A percentile compares a stretch with the other conserved stretches of the same genome.
These are phyloP conservation scores for Scheffersomyces coipomensis DNA, from an alignment of 805 yeast genomes.

Conservation along the genomic window DNA sequence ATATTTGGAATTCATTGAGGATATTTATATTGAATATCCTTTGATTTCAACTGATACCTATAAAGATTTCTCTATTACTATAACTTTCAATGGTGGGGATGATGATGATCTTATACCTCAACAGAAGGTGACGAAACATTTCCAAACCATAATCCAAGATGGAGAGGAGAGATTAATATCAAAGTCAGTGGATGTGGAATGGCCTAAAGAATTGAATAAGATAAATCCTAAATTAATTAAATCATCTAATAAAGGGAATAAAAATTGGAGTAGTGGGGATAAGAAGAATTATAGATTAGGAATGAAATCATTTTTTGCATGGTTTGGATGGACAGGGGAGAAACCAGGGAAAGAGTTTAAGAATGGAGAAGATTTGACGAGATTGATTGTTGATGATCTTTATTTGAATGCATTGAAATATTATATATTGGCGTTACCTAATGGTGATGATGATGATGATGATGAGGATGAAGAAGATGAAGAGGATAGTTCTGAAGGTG, in stretches of 20 bases:
- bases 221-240: constrained; percentile 56
- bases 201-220: constrained; percentile 66
- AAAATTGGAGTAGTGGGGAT: constrained; percentile 45
- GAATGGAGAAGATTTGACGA: constrained; percentile 75
- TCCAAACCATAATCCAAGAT: constrained; percentile 46
- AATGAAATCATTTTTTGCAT: constrained; percentile 82
- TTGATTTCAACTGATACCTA: constrained; percentile 17
- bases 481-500: constrained; percentile 44
- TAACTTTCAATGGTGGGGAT: constrained; percentile 49
- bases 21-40: constrained; percentile 58
- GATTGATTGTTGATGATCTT: constrained; percentile 71
- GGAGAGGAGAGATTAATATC: constrained; percentile 60
- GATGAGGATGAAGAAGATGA: constrained; percentile 44
- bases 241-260: constrained; percentile 22
- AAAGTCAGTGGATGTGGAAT: constrained; percentile 51
- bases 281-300: constrained; percentile 65
- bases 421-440: constrained; percentile 72
- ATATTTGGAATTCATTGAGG: constrained; percentile 64
- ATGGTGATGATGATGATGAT: constrained; percentile 52
- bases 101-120: constrained; percentile 47
- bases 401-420: constrained; percentile 84
- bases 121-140: constrained; percentile 61
- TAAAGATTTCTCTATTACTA: constrained; percentile 58
- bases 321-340: constrained; percentile 82
- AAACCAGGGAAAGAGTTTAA: constrained; percentile 77